phyloP scores from a whole-genome alignment of 345 rosid genomes.

The Diplotaxis tenuifolia region DNA sequence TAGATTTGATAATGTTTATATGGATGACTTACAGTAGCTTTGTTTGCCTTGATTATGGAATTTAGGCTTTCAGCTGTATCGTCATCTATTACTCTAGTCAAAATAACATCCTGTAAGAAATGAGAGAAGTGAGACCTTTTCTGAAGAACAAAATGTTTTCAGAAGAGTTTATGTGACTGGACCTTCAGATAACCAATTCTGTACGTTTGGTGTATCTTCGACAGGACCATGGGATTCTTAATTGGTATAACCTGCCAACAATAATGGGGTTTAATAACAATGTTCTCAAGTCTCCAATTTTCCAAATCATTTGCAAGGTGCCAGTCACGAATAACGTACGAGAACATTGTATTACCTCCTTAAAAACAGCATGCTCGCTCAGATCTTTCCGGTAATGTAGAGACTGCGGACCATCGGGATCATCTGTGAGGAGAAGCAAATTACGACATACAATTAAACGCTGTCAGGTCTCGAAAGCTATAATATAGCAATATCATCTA shows the following conservation, averaged over 20 bases:
- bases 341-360: constrained; percentile 62
- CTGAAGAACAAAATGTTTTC: constrained; percentile 6
- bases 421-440: constrained; percentile 50
- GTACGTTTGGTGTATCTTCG: constrained; percentile 85
- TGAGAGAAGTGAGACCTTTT: constrained; percentile 1
- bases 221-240: constrained; percentile 58
- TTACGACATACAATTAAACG: constrained; percentile 4
- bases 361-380: constrained; percentile 71
- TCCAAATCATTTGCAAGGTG: background rate
- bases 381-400: constrained; percentile 71
- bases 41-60: constrained; percentile 69
- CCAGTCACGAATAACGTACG: background rate
- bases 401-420: constrained; percentile 60
- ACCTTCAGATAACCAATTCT: constrained; percentile 93
- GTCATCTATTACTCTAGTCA: constrained; percentile 77
- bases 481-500: constrained; percentile 6
- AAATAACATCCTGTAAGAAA: constrained; percentile 73
- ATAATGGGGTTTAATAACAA: constrained; percentile 6
- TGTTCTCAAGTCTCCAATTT: constrained; percentile 9
- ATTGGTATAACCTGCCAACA: constrained; percentile 73
- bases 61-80: constrained; percentile 59
- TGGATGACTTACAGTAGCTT: constrained; percentile 63
- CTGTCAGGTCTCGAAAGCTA: background rate
- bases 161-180: constrained; percentile 25
- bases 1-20: background rate